Conservation (phyloP, 139 green algal genomes). For the Chlamydomonas sp. region DNA sequence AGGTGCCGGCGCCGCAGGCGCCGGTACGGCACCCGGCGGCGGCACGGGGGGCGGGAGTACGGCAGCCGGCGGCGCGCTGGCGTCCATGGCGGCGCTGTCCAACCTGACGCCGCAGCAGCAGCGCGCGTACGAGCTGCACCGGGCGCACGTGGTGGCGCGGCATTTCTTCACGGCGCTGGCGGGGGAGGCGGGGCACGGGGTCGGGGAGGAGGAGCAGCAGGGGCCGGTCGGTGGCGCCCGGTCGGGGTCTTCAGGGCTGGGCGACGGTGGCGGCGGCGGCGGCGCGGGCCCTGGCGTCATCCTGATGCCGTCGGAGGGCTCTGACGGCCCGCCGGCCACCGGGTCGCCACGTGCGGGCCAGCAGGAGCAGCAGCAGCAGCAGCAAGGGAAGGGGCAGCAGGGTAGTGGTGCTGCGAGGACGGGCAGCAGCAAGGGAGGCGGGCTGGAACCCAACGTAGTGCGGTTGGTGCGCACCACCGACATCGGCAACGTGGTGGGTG, state of each 20-base stretch:
- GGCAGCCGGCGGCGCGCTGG: conserved; percentile 31
- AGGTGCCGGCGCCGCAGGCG: not conserved
- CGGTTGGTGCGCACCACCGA: conserved; percentile 22
- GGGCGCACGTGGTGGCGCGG: conserved; percentile 3
- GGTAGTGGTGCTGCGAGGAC: not conserved
- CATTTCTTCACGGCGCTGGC: conserved; percentile 6
- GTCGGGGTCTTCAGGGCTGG: not conserved
- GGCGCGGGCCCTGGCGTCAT: too few species aligned
- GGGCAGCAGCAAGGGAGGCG: not conserved
- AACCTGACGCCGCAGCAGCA: conserved; percentile 37
- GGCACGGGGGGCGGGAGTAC: too few species aligned
- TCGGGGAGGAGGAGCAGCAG: not conserved
- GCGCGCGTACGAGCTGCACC: conserved; percentile 2
- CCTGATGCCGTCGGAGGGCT: too few species aligned
- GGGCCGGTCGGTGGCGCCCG: too few species aligned
- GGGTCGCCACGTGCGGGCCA: too few species aligned
- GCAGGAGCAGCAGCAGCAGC: too few species aligned
- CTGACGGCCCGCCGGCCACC: too few species aligned
- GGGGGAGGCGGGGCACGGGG: not conserved
- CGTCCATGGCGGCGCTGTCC: conserved; percentile 12
- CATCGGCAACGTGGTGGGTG: conserved; percentile 28
- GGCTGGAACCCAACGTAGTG: conserved; percentile 24
- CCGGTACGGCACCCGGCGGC: too few species aligned
- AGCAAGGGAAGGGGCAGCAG: too few species aligned
- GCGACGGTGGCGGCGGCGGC: not conserved